Evolutionary conservation across 1,284 basidiomycete species (phyloP), one percentile per base, ranked within the genome.

Genomic region (Ustilago cynodontis): DNA sequence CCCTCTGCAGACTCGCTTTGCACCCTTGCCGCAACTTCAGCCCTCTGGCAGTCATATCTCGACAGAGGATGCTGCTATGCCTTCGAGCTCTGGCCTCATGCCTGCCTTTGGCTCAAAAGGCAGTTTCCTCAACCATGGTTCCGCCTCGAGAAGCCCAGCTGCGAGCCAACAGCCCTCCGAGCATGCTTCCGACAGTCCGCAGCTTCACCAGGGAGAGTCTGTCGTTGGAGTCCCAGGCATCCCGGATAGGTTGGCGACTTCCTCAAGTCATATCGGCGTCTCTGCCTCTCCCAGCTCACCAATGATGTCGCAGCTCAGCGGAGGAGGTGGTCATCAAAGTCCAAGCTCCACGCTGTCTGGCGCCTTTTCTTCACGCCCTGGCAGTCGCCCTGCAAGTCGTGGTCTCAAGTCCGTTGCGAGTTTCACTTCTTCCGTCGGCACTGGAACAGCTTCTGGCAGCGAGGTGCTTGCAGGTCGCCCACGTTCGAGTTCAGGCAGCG

Each of bases 341-440:
- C 77, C 77, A 6, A 72, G 69, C 43, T 78, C 77, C 2, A 78
- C 77, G 6, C 55, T 78, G 3, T 78, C 71, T 2, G 77, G 77
- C 43, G 77, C 77, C 7, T 78, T 78, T 37, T 75, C 77, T 10
- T 75, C 73, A 24, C 73, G 73, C 4, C 74, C 77, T 4, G 70
- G 70, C 35, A 78, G 77, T 60, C 65, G 77, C 3, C 77, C 77
- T 7, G 65, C 54, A 14, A 78, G 77, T 56, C 70, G 69, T 13
- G 77, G 77, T 18, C 68, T 78, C 64, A 76, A 77, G 29, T 78
- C 77, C 33, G 73, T 78, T 8, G 77, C 77, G 31, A 76, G 70
- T 65, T 78, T 78, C 69, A 77, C 73, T 20, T 78, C 73, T 3
- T 76, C 77, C 1, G 62, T 52, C 14, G 66, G 69, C 7, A 69